Evolutionary conservation across 2,329 filamentous ascomycete species (phyloP), one percentile per base, ranked within the genome.

Genomic region (Pseudofabraea citricarpa): DNA sequence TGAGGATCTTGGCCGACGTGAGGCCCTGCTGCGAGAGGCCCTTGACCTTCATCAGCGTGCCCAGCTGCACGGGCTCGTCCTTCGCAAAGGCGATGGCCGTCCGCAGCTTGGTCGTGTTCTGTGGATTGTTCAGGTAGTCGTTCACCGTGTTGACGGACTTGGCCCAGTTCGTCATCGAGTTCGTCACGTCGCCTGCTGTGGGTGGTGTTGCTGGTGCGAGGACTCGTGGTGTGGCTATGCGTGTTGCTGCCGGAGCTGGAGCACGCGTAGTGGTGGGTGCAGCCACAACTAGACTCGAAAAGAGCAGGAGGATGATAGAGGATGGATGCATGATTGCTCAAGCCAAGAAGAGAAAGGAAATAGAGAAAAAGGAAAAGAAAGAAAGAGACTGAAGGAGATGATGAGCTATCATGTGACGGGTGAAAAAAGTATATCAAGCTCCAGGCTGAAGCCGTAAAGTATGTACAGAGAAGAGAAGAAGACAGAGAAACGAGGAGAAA

Each of bases 81-180:
- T 51, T 48, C 10, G 48, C 45, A 22, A 47, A 51, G 36, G 46
- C 43, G 39, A 51, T 43, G 31, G 48, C 48, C 20, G 26, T 41
- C 13, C 18, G 22, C 22, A 52, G 43, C 41, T 48, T 49, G 6
- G 44, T 46, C 19, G 31, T 42, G 36, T 43, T 40, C 27, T 23
- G 21, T 16, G 45, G 43, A 31, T 46, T 32, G 41, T 42, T 46
- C 31, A 50, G 48, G 32, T 50, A 50, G 24, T 32, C 46, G 33
- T 52, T 52, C 7, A 50, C 48, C 1, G 48, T 52, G 13, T 47
- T 43, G 20, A 51, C 50, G 15, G 46, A 49, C 12, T 31, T 44
- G 3, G 40, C 24, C 48, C 48, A 53, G 21, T 51, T 53, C 3
- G 22, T 22, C 20, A 53, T 43, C 12, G 48, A 51, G 13, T 51